These are phyloP conservation scores for Wallemia mellicola DNA, from an alignment of 1,284 basidiomycete species.

Conservation along the genomic window DNA sequence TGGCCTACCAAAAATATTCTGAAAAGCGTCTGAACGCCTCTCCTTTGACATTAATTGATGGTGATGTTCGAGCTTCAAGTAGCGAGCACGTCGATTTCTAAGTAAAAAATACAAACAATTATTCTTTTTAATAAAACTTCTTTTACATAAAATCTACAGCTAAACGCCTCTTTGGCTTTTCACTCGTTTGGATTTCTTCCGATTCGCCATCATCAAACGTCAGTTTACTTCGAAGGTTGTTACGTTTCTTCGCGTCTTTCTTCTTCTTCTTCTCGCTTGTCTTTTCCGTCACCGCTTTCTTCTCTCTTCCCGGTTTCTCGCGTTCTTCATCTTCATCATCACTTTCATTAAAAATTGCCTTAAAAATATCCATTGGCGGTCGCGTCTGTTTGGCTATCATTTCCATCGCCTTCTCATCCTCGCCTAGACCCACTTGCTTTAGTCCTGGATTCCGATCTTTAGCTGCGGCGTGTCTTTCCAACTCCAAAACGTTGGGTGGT, in stretches of 20 bases:
- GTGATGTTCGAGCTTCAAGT: background rate
- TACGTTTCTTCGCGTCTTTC: background rate
- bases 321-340: constrained; percentile 14
- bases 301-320: background rate
- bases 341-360: constrained; percentile 49
- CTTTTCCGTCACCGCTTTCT: background rate
- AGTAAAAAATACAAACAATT: background rate
- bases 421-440: constrained; percentile 49
- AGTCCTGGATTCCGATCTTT: constrained; percentile 19
- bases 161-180: background rate
- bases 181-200: background rate
- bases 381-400: constrained; percentile 63
- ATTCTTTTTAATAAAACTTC: background rate
- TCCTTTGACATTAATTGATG: background rate
- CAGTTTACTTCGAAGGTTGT: background rate
- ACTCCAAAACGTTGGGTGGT: constrained; percentile 7
- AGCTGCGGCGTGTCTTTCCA: background rate
- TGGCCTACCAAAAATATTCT: constrained; percentile 49
- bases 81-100: background rate
- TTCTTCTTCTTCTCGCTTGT: background rate
- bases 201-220: background rate
- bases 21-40: constrained; percentile 25
- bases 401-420: constrained; percentile 54
- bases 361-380: constrained; percentile 74
- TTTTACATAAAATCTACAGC: background rate